Percentiles rank a stretch among this genome's conserved stretches.
phyloP scores from a whole-genome alignment of 1,284 basidiomycete species.

The Thecaphora thlaspeos region DNA sequence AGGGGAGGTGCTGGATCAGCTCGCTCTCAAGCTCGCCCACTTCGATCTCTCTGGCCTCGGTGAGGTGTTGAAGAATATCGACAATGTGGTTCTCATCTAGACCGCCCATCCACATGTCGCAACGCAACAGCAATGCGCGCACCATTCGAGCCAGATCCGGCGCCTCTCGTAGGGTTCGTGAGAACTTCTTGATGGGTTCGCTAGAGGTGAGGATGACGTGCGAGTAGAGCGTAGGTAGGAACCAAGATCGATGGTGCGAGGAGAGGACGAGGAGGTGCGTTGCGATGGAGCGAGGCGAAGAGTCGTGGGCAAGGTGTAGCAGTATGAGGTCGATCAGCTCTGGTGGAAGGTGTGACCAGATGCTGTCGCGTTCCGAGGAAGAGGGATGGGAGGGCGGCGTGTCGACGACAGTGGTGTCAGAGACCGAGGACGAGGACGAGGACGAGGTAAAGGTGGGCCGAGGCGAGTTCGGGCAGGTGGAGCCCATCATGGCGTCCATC shows the following conservation, averaged over 20 bases:
- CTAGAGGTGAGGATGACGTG: neutral
- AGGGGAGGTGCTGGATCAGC: neutral
- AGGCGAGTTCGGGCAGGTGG: no score
- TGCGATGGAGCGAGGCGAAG: no score
- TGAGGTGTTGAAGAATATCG: neutral
- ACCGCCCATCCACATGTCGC: neutral
- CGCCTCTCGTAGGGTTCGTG: neutral
- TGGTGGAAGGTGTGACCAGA: no score
- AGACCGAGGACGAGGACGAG: no score
- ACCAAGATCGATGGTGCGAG: neutral
- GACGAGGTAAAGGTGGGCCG: no score
- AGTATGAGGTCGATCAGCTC: no score
- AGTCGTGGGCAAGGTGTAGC: no score
- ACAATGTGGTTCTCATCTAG: neutral
- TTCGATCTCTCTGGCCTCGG: neutral
- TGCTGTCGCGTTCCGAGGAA: no score
- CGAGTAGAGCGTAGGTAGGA: neutral
- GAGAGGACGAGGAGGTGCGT: neutral
- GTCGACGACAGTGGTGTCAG: no score
- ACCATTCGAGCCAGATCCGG: neutral
- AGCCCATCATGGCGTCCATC: no score
- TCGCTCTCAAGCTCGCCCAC: neutral
- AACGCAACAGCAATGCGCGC: neutral
- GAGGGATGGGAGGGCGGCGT: no score
- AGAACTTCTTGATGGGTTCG: neutral